Conservation (phyloP, 2,329 filamentous ascomycete species). For the Orbilia blumenaviensis region DNA sequence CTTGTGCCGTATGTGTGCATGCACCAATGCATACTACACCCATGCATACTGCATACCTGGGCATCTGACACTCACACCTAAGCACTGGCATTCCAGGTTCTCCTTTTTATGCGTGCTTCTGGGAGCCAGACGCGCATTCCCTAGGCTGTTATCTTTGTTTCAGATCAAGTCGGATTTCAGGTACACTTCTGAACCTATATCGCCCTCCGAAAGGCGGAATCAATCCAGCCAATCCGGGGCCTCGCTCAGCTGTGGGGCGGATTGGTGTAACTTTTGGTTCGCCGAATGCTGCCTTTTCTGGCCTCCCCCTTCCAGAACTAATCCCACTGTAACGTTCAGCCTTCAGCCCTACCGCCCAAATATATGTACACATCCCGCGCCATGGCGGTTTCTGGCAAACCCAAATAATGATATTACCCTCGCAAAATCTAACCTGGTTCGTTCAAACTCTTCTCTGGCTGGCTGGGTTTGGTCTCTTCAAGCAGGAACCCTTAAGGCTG, state of each 20-base stretch:
- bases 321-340: background rate
- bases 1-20: too few species aligned
- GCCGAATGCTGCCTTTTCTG: conserved; percentile 13
- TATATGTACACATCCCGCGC: background rate
- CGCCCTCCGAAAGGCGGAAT: background rate
- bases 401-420: background rate
- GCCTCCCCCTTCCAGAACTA: background rate
- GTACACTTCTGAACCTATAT: background rate
- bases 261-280: conserved; percentile 10
- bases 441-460: background rate
- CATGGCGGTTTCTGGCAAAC: background rate
- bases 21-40: too few species aligned
- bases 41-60: too few species aligned
- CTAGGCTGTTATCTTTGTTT: background rate
- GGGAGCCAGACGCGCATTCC: background rate
- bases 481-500: background rate
- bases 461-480: background rate
- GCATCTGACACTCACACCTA: too few species aligned
- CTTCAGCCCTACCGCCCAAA: background rate
- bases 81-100: background rate
- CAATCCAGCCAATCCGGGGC: background rate
- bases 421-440: background rate
- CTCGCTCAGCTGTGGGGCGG: background rate
- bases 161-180: background rate
- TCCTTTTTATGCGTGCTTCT: background rate